A percentile compares a stretch with the other conserved stretches of the same genome.
Conservation (phyloP, 192 early-diverging fungal species). For the Obelidium mucronatum region DNA sequence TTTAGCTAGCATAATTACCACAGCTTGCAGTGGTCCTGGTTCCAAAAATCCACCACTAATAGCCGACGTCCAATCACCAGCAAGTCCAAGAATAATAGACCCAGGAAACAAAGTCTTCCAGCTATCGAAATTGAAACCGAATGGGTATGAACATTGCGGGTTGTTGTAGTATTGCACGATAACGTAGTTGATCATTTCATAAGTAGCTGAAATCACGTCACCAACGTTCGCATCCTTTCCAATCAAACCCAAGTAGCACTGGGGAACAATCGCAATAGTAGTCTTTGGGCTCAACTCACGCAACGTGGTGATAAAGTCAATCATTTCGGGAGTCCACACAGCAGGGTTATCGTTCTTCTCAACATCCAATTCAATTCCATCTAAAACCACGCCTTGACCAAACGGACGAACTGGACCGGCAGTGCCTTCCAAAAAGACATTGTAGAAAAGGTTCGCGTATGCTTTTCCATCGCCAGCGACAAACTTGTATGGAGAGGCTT, state of each 20-base stretch:
- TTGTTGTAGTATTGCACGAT: slow-evolving; percentile 27
- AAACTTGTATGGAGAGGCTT: slow-evolving; percentile 10
- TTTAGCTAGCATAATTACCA: not conserved
- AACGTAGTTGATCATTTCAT: slow-evolving; percentile 1
- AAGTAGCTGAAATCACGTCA: slow-evolving; percentile 11
- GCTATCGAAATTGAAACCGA: slow-evolving; percentile 21
- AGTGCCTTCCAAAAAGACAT: slow-evolving; percentile 29
- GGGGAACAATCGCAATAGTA: slow-evolving; percentile 18
- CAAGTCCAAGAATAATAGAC: slow-evolving; percentile 21
- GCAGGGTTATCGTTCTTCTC: slow-evolving; percentile 10
- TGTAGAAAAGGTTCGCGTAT: slow-evolving; percentile 28
- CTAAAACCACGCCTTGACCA: slow-evolving; percentile 26
- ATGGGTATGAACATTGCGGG: slow-evolving; percentile 23
- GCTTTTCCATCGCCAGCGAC: slow-evolving; percentile 7
- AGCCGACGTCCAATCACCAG: slow-evolving; percentile 35
- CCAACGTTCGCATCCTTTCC: slow-evolving; percentile 31
- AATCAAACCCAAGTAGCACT: slow-evolving; percentile 25
- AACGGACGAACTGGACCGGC: slow-evolving; percentile 30
- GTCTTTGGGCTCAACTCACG: slow-evolving; percentile 27
- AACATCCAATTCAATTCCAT: slow-evolving; percentile 32
- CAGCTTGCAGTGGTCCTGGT: slow-evolving; percentile 31
- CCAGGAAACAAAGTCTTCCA: slow-evolving; percentile 23
- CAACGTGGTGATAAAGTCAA: slow-evolving; percentile 23
- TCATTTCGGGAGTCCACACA: slow-evolving; percentile 25
- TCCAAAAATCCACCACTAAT: slow-evolving; percentile 29